Percentiles rank a stretch among this genome's conserved stretches.
Evolutionary conservation across 108 stramenopile genomes (phyloP).

Genomic region (Discostella stelligeroides): DNA sequence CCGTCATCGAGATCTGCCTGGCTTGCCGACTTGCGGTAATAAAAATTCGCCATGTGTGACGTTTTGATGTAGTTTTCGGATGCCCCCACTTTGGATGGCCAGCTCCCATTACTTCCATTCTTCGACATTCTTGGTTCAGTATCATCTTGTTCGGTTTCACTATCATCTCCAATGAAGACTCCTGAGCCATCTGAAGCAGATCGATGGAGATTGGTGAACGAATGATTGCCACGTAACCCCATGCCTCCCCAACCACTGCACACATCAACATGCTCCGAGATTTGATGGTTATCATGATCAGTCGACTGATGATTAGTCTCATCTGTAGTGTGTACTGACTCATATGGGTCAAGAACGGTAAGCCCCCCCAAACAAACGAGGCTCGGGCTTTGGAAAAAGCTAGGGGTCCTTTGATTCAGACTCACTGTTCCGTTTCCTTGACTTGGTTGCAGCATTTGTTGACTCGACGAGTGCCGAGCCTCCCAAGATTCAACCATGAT

Average conservation of each 20-base stretch:
- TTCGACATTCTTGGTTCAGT: not conserved
- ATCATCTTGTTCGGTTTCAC: constrained; percentile 47
- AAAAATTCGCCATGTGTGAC: constrained; percentile 89
- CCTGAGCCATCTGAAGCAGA: constrained; percentile 67
- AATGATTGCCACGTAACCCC: constrained; percentile 84
- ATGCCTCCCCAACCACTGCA: constrained; percentile 80
- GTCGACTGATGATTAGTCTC: constrained; percentile 21
- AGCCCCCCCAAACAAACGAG: constrained; percentile 83
- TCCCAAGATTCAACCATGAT: constrained; percentile 72
- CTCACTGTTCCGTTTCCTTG: constrained; percentile 50
- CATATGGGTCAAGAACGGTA: constrained; percentile 62
- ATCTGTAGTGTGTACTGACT: constrained; percentile 33
- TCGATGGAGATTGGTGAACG: constrained; percentile 63
- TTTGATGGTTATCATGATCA: constrained; percentile 5
- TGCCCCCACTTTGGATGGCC: constrained; percentile 22
- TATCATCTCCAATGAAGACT: constrained; percentile 72
- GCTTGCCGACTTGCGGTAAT: constrained; percentile 71
- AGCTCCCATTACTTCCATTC: constrained; percentile 24
- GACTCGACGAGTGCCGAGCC: constrained; percentile 37
- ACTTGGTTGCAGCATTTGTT: constrained; percentile 19
- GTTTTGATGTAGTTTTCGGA: constrained; percentile 73
- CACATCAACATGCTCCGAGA: constrained; percentile 39
- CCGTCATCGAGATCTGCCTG: constrained; percentile 29
- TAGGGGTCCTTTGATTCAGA: constrained; percentile 55
- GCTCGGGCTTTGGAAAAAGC: constrained; percentile 84